Base-by-base conservation (phyloP, 2,329 filamentous ascomycete genomes). In the Xylaria sp. region DNA sequence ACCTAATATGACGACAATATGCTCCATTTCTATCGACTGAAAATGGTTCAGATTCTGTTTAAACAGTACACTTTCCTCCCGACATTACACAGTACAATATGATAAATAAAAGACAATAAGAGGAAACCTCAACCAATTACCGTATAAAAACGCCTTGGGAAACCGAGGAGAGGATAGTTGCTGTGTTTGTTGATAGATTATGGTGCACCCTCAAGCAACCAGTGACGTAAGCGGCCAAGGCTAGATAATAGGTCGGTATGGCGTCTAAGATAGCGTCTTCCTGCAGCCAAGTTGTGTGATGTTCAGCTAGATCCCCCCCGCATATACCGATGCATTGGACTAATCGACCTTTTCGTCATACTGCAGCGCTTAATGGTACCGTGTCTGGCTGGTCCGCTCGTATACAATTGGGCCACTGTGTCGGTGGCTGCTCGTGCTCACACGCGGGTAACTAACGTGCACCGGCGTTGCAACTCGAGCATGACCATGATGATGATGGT, bases 371-470 rank as follows among this genome's bases (percentile, higher is more conserved):
- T 38, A 76, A 51, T 61, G 71, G 63, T 79, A 79, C 60, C 77
- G 75, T 6, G 73, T 76, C 65, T 78, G 76, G 66, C 76, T 80
- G 17, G 77, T 78, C 64, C 77, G 74, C 72, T 82, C 79, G 63
- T 83, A 82, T 31, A 83, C 77, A 31, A 84, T 29, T 78, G 29
- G 74, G 71, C 51, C 67, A 69, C 74, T 74, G 63, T 71, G 76
- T 62, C 75, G 74, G 63, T 80, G 76, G 54, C 74, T 78, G 61
- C 76, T 75, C 6, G 73, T 75, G 77, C 81, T 83, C 54, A 80
- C 76, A 36, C 81, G 78, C 44, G 83, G 83, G 55, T 76, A 74
- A 57, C 71, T 74, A n/a, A 70, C 77, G 51, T 79, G 61, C 44
- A 61, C 76, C 53, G 83, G 82, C 27, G 80, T 79, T 55, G 77